These are phyloP conservation scores for Lentinula lateritia DNA, from an alignment of 768 basidiomycete species.

Conservation along the genomic window DNA sequence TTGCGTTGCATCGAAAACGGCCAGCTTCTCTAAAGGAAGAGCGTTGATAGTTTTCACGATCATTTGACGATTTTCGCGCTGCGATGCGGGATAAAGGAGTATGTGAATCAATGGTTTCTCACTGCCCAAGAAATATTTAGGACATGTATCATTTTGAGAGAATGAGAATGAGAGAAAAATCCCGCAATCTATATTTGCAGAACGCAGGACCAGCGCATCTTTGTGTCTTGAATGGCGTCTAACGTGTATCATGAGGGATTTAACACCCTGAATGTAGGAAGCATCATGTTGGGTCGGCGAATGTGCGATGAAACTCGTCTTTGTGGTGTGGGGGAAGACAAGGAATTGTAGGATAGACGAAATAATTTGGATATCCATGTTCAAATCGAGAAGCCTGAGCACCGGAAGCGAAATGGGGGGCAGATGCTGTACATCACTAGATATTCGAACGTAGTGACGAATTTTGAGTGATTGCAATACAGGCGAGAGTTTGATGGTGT, in stretches of 20 bases:
- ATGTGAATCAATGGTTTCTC: not conserved
- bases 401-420: not conserved
- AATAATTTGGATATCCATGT: not conserved
- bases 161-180: not conserved
- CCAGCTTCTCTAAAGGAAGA: not conserved
- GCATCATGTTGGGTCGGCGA: not conserved
- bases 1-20: not conserved
- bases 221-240: not conserved
- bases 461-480: not conserved
- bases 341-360: not conserved
- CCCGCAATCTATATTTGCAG: not conserved
- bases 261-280: not conserved
- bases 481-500: not conserved
- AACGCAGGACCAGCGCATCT: not conserved
- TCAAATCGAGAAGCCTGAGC: not conserved
- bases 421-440: not conserved
- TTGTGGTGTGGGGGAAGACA: not conserved
- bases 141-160: not conserved
- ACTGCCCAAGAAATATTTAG: not conserved
- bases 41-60: not conserved
- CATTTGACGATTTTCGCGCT: not conserved
- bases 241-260: not conserved
- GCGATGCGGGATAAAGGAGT: not conserved
- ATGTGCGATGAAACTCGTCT: not conserved
- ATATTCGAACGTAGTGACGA: not conserved